Evolutionary conservation across 768 basidiomycete genomes (phyloP).

Genomic region (Pholiota microspora): DNA sequence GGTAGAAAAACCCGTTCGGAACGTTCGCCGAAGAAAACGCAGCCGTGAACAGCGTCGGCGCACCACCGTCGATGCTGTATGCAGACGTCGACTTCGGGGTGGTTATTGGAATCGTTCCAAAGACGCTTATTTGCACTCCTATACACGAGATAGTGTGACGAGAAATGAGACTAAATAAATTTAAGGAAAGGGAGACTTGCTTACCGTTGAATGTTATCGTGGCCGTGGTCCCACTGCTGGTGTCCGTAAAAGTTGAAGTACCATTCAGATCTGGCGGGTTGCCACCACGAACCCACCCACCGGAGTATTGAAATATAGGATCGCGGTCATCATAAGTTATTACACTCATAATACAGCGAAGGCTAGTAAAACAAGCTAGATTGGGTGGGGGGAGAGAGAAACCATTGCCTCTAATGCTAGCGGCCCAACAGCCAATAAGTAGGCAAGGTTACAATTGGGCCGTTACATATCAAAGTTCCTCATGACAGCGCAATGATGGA

Average conservation of each 20-base stretch:
- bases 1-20: not conserved
- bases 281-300: not conserved
- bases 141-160: not conserved
- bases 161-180: not conserved
- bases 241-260: not conserved
- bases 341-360: not conserved
- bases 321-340: not conserved
- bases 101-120: not conserved
- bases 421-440: no score
- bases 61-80: not conserved
- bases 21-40: not conserved
- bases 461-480: no score
- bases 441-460: no score
- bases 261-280: not conserved
- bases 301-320: not conserved
- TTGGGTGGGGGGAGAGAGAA: not conserved
- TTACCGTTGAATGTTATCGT: not conserved
- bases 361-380: not conserved
- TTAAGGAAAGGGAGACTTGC: not conserved
- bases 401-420: not conserved
- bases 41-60: not conserved
- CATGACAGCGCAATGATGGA: no score
- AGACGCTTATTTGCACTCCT: not conserved
- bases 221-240: not conserved
- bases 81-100: not conserved